phyloP scores from a whole-genome alignment of 2,329 filamentous ascomycete genomes.

The Westerdykella sp. region DNA sequence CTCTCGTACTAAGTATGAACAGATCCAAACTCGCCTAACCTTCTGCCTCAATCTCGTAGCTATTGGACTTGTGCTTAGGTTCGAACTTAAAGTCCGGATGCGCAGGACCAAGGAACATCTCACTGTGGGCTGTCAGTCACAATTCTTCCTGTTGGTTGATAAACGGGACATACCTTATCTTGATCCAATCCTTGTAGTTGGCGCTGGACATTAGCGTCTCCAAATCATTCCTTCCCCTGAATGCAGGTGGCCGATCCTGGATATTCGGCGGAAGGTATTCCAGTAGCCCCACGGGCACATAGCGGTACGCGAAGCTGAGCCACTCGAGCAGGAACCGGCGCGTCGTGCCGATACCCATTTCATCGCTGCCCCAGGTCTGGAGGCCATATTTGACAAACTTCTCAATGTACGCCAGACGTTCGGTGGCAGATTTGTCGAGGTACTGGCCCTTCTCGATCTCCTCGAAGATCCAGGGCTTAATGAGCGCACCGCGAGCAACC shows the following conservation, averaged over 20 bases:
- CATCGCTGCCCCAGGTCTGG: constrained; percentile 92
- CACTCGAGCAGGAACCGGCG: constrained; percentile 91
- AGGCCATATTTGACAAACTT: constrained; percentile 87
- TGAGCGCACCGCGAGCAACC: constrained; percentile 90
- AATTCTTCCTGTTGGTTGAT: neutral
- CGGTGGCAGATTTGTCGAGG: constrained; percentile 85
- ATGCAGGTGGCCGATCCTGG: constrained; percentile 83
- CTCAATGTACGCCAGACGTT: constrained; percentile 79
- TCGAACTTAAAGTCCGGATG: constrained; percentile 89
- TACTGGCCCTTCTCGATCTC: constrained; percentile 91
- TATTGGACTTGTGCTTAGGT: constrained; percentile 95
- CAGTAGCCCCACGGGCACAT: constrained; percentile 81
- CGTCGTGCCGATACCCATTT: constrained; percentile 85
- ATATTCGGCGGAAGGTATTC: constrained; percentile 83
- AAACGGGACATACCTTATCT: constrained; percentile 70
- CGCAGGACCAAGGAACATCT: constrained; percentile 94
- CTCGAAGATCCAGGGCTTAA: constrained; percentile 98
- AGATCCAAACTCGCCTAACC: constrained; percentile 14
- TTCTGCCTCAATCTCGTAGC: constrained; percentile 67
- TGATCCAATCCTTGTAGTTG: constrained; percentile 97
- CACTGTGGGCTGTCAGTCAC: constrained; percentile 49
- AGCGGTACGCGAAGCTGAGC: constrained; percentile 87
- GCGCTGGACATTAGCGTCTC: constrained; percentile 88
- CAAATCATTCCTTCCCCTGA: constrained; percentile 76
- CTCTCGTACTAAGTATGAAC: too few relatives aligned